Evolutionary conservation across 495 filamentous ascomycete species (phyloP).

Genomic region (Aspergillus baeticus): DNA sequence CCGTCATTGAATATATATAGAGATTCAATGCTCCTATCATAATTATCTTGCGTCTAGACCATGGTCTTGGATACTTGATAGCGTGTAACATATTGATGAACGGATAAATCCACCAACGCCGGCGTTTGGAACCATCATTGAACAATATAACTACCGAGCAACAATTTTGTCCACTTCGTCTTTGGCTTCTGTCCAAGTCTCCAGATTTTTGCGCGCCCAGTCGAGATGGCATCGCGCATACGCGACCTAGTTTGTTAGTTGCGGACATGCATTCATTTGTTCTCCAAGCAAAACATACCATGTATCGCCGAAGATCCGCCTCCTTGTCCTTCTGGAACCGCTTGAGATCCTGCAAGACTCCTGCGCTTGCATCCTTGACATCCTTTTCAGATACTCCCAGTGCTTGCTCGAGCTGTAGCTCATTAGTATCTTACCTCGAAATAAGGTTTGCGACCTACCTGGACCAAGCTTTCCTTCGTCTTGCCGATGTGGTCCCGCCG

Average conservation of each 20-base stretch:
- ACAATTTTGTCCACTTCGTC: conserved; percentile 91
- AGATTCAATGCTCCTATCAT: not conserved
- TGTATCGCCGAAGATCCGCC: conserved; percentile 87
- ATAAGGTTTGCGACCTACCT: conserved; percentile 41
- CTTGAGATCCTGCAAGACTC: conserved; percentile 83
- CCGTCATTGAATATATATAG: not conserved
- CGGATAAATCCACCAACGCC: conserved; percentile 19
- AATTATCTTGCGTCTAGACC: not conserved
- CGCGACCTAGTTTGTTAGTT: conserved; percentile 61
- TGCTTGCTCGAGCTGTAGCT: conserved; percentile 79
- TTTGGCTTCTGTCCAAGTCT: conserved; percentile 93
- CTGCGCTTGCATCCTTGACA: conserved; percentile 84
- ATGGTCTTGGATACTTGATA: not conserved
- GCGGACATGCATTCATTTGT: not conserved
- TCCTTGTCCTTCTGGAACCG: conserved; percentile 94
- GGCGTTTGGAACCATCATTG: not conserved
- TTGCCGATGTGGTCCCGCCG: conserved; percentile 92
- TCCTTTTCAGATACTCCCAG: conserved; percentile 82
- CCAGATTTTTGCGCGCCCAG: conserved; percentile 97
- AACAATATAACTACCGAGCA: conserved; percentile 38
- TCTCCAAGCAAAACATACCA: conserved; percentile 59
- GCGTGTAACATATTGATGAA: not conserved
- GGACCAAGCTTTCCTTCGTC: conserved; percentile 71
- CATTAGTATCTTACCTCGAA: conserved; percentile 8
- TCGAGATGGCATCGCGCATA: conserved; percentile 94